Evolutionary conservation across 345 rosid species (phyloP).

Genomic region (Gossypioides kirkii): DNA sequence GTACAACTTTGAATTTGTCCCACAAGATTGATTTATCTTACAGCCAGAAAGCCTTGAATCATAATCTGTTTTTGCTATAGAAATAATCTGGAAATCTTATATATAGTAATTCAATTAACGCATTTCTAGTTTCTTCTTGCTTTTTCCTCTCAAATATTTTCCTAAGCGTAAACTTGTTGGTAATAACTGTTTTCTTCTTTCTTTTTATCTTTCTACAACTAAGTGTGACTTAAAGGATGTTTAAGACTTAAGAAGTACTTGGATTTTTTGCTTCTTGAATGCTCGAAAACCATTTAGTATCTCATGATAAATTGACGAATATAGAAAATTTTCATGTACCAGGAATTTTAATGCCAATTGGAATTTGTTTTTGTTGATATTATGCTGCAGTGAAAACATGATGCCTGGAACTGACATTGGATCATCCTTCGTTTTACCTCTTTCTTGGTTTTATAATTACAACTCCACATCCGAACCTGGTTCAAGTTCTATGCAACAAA

Average conservation of each 20-base stretch:
- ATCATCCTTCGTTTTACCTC: conserved; percentile 6
- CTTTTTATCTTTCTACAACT: too few relatives aligned
- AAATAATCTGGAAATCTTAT: too few relatives aligned
- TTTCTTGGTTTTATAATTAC: conserved; percentile 32
- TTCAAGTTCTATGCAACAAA: conserved; percentile 24
- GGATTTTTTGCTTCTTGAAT: background rate
- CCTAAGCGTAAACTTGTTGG: too few relatives aligned
- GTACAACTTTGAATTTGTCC: background rate
- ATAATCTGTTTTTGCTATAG: too few relatives aligned
- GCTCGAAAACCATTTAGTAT: background rate
- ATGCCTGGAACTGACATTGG: conserved; percentile 30
- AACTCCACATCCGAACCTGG: conserved; percentile 24
- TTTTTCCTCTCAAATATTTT: too few relatives aligned
- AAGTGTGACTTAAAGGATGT: background rate
- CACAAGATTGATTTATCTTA: background rate
- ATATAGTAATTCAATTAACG: too few relatives aligned
- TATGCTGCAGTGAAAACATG: conserved; percentile 20
- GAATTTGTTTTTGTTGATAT: conserved; percentile 3
- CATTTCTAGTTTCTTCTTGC: too few relatives aligned
- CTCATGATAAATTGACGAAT: too few relatives aligned
- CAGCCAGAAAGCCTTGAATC: too few relatives aligned
- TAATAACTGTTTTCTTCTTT: too few relatives aligned
- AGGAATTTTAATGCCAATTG: background rate
- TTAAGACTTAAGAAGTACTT: background rate
- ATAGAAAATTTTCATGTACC: background rate